Evolutionary conservation across 169 alveolate genomes (phyloP).

Genomic region (Plasmodium billcollinsi): DNA sequence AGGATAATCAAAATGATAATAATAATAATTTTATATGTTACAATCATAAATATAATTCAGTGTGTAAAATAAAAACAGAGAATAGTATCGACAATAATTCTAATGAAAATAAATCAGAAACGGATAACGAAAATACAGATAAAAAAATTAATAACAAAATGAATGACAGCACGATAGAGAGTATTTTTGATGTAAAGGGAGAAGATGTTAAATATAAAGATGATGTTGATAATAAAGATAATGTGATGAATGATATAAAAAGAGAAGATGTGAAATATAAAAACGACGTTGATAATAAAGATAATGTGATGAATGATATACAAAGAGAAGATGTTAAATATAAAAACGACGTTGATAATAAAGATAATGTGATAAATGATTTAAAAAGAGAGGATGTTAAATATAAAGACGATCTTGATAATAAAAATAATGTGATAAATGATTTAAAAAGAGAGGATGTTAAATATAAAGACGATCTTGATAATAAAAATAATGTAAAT

Average conservation of each 20-base stretch:
- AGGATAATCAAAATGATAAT: not conserved
- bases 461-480: no score
- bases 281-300: not conserved
- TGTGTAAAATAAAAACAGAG: not conserved
- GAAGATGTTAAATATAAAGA: not conserved
- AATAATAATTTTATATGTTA: no score
- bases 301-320: not conserved
- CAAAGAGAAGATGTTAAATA: not conserved
- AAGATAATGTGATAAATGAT: not conserved
- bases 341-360: not conserved
- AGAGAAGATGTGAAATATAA: not conserved
- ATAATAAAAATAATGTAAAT: not conserved
- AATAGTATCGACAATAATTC: no score
- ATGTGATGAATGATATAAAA: not conserved
- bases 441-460: not conserved
- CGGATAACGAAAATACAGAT: slow-evolving; percentile 2
- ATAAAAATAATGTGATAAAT: not conserved
- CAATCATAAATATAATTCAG: not conserved
- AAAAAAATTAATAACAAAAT: slow-evolving; percentile 9
- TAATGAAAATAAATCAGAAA: slow-evolving; percentile 15
- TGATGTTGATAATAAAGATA: not conserved
- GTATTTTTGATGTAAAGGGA: slow-evolving; percentile 21
- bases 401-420: not conserved
- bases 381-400: not conserved
- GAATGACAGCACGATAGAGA: slow-evolving; percentile 38